A percentile compares a stretch with the other conserved stretches of the same genome.
These are phyloP conservation scores for Coemansia sp. DNA, from an alignment of 192 early-diverging fungal genomes.

Conservation along the genomic window DNA sequence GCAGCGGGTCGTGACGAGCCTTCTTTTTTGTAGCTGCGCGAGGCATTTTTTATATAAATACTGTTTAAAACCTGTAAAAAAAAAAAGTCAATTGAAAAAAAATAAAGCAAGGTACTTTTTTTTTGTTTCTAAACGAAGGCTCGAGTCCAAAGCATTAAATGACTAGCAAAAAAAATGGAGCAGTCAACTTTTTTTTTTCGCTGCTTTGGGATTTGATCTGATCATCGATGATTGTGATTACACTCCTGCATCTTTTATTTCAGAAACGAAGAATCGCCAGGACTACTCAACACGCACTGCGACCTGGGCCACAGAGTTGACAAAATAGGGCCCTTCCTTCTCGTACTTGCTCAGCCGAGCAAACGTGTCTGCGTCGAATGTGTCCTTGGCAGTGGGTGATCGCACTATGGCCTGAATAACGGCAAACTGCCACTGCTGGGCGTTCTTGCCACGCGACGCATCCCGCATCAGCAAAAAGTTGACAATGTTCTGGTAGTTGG, in stretches of 20 bases:
- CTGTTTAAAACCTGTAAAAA: neutral
- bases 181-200: too few relatives aligned
- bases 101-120: constrained; percentile 10
- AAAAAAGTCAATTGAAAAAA: neutral
- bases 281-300: too few relatives aligned
- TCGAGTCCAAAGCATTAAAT: neutral
- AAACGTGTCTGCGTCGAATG: constrained; percentile 33
- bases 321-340: constrained; percentile 48
- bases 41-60: constrained; percentile 29
- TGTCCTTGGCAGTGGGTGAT: constrained; percentile 23
- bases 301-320: constrained; percentile 28
- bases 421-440: constrained; percentile 51
- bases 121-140: neutral
- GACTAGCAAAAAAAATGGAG: too few relatives aligned
- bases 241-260: too few relatives aligned
- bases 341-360: constrained; percentile 30
- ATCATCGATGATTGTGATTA: too few relatives aligned
- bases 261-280: too few relatives aligned
- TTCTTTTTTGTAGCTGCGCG: constrained; percentile 35
- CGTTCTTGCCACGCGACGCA: constrained; percentile 34
- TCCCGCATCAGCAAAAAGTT: constrained; percentile 48
- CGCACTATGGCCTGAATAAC: constrained; percentile 34
- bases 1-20: constrained; percentile 81
- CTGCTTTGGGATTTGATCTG: too few relatives aligned
- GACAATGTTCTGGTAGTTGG: constrained; percentile 39